Evolutionary conservation across 73 alveolate genomes (phyloP).

Genomic region (Tetrahymena elliotti): DNA sequence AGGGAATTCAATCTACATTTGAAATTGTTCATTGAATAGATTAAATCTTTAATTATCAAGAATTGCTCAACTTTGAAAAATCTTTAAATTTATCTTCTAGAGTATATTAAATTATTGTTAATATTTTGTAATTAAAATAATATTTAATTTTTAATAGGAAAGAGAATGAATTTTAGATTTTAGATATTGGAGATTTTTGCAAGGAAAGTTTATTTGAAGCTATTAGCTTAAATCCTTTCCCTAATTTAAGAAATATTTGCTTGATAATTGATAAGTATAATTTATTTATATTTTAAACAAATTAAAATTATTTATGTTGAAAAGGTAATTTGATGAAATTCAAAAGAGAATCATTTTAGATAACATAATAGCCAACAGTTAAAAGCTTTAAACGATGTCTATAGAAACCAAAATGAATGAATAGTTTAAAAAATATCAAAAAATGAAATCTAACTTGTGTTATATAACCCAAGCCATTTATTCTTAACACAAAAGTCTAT

Average conservation of each 20-base stretch:
- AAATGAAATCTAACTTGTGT: not conserved
- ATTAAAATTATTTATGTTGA: not conserved
- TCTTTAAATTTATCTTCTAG: not conserved
- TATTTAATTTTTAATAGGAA: too few relatives aligned
- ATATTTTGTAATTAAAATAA: too few relatives aligned
- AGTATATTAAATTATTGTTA: not conserved
- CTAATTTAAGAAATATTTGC: not conserved
- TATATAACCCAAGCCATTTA: not conserved
- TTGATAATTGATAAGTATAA: not conserved
- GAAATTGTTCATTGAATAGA: not conserved
- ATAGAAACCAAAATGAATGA: not conserved
- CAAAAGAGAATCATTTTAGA: not conserved
- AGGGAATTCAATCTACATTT: not conserved
- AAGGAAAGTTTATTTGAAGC: not conserved
- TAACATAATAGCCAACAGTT: not conserved
- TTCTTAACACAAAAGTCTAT: not conserved
- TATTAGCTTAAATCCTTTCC: not conserved
- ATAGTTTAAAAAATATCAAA: not conserved
- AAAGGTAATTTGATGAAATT: not conserved
- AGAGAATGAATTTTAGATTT: not conserved
- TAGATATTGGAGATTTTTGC: not conserved
- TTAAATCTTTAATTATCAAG: too few relatives aligned
- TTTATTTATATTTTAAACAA: not conserved
- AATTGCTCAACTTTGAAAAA: not conserved
- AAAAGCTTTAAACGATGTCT: not conserved